These are phyloP conservation scores for Trichosporon asahii DNA, from an alignment of 1,284 basidiomycete species.

Conservation along the genomic window DNA sequence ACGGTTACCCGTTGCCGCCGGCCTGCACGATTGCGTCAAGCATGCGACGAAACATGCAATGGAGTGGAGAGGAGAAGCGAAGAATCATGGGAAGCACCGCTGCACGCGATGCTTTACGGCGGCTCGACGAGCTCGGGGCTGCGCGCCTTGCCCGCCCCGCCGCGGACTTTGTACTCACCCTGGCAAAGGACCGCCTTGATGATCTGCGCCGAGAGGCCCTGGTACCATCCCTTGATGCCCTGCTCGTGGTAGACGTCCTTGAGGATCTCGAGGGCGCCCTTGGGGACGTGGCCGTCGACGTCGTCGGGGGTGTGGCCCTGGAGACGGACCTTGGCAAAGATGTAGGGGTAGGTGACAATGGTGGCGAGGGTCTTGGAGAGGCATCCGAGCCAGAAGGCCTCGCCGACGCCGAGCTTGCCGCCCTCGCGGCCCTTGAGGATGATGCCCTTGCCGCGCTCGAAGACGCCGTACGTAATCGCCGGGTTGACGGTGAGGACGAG, in stretches of 20 bases:
- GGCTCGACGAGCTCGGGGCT: background rate
- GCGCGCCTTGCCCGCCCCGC: background rate
- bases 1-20: too few relatives aligned
- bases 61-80: too few relatives aligned
- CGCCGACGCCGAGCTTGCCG: slow-evolving; percentile 57
- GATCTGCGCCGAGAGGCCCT: slow-evolving; percentile 68
- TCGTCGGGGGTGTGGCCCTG: slow-evolving; percentile 62
- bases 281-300: slow-evolving; percentile 39
- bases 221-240: slow-evolving; percentile 89
- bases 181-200: slow-evolving; percentile 61
- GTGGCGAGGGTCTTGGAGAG: slow-evolving; percentile 94
- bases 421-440: slow-evolving; percentile 48
- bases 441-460: slow-evolving; percentile 76
- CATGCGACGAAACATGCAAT: background rate
- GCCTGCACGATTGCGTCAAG: too few relatives aligned
- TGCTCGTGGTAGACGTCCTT: slow-evolving; percentile 67
- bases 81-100: background rate
- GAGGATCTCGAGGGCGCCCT: slow-evolving; percentile 57
- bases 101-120: too few relatives aligned
- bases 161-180: slow-evolving; percentile 37
- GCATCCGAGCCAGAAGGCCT: slow-evolving; percentile 85
- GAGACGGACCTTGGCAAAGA: slow-evolving; percentile 81
- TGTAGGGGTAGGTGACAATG: slow-evolving; percentile 63
- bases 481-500: slow-evolving; percentile 94
- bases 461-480: slow-evolving; percentile 96